phyloP scores from a whole-genome alignment of 345 rosid genomes.

The Arabidopsis arenosa region DNA sequence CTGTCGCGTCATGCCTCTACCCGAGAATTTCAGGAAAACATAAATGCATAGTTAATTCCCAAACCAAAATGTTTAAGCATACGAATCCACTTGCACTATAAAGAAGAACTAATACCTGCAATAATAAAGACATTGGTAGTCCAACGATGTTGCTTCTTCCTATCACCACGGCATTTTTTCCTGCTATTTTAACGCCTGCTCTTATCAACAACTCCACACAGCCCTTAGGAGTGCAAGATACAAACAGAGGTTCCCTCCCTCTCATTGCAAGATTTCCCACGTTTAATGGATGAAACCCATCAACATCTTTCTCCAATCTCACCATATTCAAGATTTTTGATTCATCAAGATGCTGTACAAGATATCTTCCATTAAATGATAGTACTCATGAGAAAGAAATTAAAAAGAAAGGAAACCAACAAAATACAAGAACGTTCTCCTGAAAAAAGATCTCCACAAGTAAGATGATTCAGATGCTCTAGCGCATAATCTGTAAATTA shows the following conservation, averaged over 20 bases:
- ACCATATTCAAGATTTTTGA: constrained; percentile 68
- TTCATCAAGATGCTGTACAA: constrained; percentile 85
- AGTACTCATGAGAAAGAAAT: neutral
- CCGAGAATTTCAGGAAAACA: constrained; percentile 41
- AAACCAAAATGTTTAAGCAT: neutral
- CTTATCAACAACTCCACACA: constrained; percentile 83
- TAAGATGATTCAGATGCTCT: constrained; percentile 7
- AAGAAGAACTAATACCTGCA: constrained; percentile 63
- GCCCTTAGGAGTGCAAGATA: constrained; percentile 89
- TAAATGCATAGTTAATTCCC: constrained; percentile 20
- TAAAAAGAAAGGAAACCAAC: neutral
- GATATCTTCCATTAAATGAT: constrained; percentile 34
- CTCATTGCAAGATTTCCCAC: constrained; percentile 94
- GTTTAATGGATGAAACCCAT: constrained; percentile 84
- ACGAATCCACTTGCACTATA: neutral
- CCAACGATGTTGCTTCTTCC: constrained; percentile 97
- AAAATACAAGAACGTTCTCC: neutral
- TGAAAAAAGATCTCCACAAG: neutral
- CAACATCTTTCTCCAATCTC: constrained; percentile 85
- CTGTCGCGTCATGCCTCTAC: constrained; percentile 94
- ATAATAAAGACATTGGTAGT: constrained; percentile 71
- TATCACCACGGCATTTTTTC: constrained; percentile 83
- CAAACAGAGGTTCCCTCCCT: constrained; percentile 87
- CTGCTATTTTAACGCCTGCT: constrained; percentile 70
- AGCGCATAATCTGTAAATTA: constrained; percentile 6